Conservation (phyloP, 2,329 filamentous ascomycete genomes). For the Hypocreales sp. region DNA sequence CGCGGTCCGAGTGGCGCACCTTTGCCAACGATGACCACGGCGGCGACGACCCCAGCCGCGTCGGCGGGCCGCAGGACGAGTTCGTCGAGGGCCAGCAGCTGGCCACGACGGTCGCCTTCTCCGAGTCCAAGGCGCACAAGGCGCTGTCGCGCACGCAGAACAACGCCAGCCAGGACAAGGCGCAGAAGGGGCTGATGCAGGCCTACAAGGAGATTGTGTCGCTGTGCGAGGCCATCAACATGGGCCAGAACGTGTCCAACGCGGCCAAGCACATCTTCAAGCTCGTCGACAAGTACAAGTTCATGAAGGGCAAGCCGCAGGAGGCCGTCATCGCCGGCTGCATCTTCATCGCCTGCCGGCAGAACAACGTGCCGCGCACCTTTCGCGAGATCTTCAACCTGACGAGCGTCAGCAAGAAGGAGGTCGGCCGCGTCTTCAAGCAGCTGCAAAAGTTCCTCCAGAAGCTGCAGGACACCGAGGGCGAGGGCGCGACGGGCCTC, state of each 20-base stretch:
- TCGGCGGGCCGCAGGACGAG: constrained; percentile 83
- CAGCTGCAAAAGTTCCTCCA: constrained; percentile 76
- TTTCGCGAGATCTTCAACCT: constrained; percentile 91
- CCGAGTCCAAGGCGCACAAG: constrained; percentile 53
- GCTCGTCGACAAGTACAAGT: constrained; percentile 78
- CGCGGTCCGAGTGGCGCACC: constrained; percentile 94
- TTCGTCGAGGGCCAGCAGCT: constrained; percentile 83
- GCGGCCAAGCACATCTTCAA: constrained; percentile 93
- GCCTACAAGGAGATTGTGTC: constrained; percentile 84
- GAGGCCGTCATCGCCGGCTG: constrained; percentile 91
- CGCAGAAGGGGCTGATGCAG: constrained; percentile 63
- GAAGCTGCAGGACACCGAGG: constrained; percentile 46
- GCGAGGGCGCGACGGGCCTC: constrained; percentile 28
- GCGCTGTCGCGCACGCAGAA: constrained; percentile 76
- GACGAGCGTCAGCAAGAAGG: constrained; percentile 91
- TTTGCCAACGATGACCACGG: constrained; percentile 97
- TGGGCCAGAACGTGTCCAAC: constrained; percentile 69
- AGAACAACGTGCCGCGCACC: constrained; percentile 72
- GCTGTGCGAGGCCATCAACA: constrained; percentile 72
- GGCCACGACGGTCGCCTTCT: constrained; percentile 74
- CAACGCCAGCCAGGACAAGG: constrained; percentile 71
- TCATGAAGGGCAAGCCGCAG: constrained; percentile 89
- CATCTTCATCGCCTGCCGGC: constrained; percentile 94
- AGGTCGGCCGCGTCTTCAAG: constrained; percentile 94
- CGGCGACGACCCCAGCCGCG: constrained; percentile 93